Base-by-base conservation (phyloP, 768 basidiomycete genomes). In the Suillus tomentosus region DNA sequence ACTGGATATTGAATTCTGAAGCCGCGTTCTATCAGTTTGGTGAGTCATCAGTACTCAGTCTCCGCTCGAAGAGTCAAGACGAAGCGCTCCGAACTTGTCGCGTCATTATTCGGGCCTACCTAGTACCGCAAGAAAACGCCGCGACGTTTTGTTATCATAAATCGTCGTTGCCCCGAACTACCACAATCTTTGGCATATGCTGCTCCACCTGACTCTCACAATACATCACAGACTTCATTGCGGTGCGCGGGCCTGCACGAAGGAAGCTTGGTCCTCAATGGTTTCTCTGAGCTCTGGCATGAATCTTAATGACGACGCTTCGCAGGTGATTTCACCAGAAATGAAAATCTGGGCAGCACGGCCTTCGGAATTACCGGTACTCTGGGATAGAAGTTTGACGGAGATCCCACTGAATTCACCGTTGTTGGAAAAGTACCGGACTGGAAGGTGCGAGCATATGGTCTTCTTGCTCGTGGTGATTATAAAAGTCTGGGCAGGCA, bases 401-500 rank as follows among this genome's bases (percentile, higher is more conserved):
- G 78, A 0, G 68, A 78, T 60, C 77, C 76, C 9, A 65, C 66
- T 11, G 67, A 71, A 43, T 72, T 79, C 11, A 77, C 5, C 31
- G 31, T 82, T 40, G 64, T 65, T 58, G 79, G 79, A 3, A 79
- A 62, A 79, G 78, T 48, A 79, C 81, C 2, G 82, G 82, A 1
- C 31, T 31, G 31, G 31, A 3, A 31, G 82, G 80, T 0, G 80
- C 81, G 0, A 79, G 77, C 40, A 76, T 83, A 8, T 71, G 79
- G 14, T 80, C 82, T 79, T 5, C 75, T 78, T 11, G 81, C 82
- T 6, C 79, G 79, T 63, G 81, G 78, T 69, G 82, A 81, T 73
- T 27, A 31, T 67, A 43, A 53, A 10, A 56, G 54, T 53, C 43
- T 61, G 36, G 5, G 69, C 78, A 78, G n/a, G 69, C 71, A 2